Evolutionary conservation across 2,329 filamentous ascomycete species (phyloP).

Genomic region (Ambrosiella beaveri): DNA sequence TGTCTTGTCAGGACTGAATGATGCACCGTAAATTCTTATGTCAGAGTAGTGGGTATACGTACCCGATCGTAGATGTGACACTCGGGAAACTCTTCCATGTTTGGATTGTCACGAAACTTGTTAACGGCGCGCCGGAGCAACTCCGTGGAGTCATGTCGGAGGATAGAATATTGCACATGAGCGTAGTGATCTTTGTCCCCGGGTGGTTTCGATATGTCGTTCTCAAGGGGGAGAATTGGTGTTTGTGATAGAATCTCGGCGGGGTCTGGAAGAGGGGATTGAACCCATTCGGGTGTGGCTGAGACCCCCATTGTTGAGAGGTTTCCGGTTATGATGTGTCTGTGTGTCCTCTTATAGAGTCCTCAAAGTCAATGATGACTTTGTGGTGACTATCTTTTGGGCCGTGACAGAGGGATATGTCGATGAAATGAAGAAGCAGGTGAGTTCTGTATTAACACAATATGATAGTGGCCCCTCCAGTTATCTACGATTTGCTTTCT

Average conservation of each 20-base stretch:
- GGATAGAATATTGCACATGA: slow-evolving; percentile 53
- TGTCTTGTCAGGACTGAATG: background rate
- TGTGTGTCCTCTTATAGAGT: no score
- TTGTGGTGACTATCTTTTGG: no score
- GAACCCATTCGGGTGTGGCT: background rate
- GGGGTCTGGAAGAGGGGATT: slow-evolving; percentile 36
- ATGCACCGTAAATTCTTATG: background rate
- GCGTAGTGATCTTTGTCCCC: slow-evolving; percentile 48
- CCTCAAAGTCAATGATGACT: no score
- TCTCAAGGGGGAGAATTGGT: slow-evolving; percentile 26
- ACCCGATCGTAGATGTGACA: slow-evolving; percentile 57
- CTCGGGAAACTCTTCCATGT: slow-evolving; percentile 37
- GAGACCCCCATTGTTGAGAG: no score
- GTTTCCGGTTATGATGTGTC: no score
- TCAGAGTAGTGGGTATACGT: slow-evolving; percentile 15
- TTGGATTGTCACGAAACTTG: slow-evolving; percentile 33
- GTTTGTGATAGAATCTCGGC: slow-evolving; percentile 31
- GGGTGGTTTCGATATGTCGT: slow-evolving; percentile 41
- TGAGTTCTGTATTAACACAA: no score
- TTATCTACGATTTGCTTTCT: no score
- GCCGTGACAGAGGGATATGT: no score
- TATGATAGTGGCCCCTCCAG: no score
- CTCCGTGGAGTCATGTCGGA: slow-evolving; percentile 57
- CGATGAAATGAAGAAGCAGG: no score
- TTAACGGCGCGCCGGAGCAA: slow-evolving; percentile 50